phyloP scores from a whole-genome alignment of 2,329 filamentous ascomycete species.

The Talaromyces sp. region DNA sequence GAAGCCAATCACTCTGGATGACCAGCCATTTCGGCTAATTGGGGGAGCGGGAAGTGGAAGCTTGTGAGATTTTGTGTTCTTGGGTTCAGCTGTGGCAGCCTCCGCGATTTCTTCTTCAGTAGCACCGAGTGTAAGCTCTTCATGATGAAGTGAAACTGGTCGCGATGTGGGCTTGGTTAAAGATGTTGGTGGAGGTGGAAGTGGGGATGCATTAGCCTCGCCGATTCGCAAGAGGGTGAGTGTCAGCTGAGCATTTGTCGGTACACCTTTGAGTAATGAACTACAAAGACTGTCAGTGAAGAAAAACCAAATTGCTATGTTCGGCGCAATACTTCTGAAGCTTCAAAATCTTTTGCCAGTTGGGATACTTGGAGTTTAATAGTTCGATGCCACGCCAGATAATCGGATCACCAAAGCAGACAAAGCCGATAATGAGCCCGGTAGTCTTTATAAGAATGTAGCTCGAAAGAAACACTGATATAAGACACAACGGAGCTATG shows the following conservation, averaged over 20 bases:
- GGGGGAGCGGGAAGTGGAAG: constrained; percentile 2
- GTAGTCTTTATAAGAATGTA: constrained; percentile 67
- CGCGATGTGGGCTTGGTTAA: constrained; percentile 51
- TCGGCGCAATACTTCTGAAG: constrained; percentile 58
- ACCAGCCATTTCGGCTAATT: constrained; percentile 38
- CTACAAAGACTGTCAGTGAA: constrained; percentile 31
- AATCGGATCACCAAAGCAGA: constrained; percentile 78
- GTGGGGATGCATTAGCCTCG: constrained; percentile 76
- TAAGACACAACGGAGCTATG: constrained; percentile 56
- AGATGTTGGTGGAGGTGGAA: constrained; percentile 64
- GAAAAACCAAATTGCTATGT: background rate
- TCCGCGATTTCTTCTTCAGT: constrained; percentile 66
- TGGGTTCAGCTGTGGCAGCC: constrained; percentile 58
- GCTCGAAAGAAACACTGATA: constrained; percentile 58
- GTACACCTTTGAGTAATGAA: constrained; percentile 76
- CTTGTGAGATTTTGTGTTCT: background rate
- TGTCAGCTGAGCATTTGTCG: constrained; percentile 82
- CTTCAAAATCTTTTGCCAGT: constrained; percentile 76
- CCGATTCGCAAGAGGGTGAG: constrained; percentile 80
- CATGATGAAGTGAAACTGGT: constrained; percentile 56
- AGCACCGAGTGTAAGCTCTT: constrained; percentile 62
- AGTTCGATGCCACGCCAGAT: constrained; percentile 62
- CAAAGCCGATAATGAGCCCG: constrained; percentile 70
- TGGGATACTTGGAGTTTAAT: constrained; percentile 56
- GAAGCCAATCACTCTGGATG: constrained; percentile 60